A percentile compares a stretch with the other conserved stretches of the same genome.
phyloP scores from a whole-genome alignment of 345 rosid genomes.

The Gossypium turneri region DNA sequence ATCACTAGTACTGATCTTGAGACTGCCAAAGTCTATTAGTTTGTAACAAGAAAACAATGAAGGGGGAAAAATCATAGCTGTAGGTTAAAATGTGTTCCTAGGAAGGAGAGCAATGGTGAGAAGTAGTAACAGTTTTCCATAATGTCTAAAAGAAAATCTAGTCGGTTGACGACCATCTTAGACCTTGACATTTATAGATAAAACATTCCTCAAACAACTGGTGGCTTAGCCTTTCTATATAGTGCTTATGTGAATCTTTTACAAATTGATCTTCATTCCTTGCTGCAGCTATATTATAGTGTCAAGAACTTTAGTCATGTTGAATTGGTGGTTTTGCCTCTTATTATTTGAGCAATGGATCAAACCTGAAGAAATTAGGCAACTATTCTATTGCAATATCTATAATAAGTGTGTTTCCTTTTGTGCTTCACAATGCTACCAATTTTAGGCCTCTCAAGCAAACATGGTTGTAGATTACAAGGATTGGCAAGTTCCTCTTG shows the following conservation, averaged over 20 bases:
- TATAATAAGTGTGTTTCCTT: not conserved
- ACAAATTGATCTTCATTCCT: not conserved
- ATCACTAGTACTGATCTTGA: not conserved
- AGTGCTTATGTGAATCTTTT: not conserved
- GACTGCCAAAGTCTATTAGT: not conserved
- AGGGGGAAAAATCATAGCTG: not conserved
- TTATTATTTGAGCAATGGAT: not conserved
- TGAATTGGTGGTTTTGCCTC: not conserved
- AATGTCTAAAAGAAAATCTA: not conserved
- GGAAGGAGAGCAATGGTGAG: not conserved
- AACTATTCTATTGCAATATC: not conserved
- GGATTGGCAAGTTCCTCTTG: slow-evolving; percentile 97
- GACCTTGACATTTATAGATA: not conserved
- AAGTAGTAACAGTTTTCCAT: not conserved
- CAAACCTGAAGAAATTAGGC: not conserved
- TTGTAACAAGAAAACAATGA: not conserved
- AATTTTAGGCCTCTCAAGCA: slow-evolving; percentile 67
- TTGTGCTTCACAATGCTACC: not conserved
- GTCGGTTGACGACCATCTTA: not conserved
- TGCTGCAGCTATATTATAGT: not conserved
- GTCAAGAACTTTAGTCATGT: not conserved
- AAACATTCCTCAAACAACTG: not conserved
- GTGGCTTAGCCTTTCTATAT: not conserved
- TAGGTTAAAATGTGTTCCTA: not conserved
- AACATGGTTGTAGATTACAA: slow-evolving; percentile 88